Evolutionary conservation across 2,329 filamentous ascomycete genomes (phyloP).

Genomic region (Fusarium sp.): DNA sequence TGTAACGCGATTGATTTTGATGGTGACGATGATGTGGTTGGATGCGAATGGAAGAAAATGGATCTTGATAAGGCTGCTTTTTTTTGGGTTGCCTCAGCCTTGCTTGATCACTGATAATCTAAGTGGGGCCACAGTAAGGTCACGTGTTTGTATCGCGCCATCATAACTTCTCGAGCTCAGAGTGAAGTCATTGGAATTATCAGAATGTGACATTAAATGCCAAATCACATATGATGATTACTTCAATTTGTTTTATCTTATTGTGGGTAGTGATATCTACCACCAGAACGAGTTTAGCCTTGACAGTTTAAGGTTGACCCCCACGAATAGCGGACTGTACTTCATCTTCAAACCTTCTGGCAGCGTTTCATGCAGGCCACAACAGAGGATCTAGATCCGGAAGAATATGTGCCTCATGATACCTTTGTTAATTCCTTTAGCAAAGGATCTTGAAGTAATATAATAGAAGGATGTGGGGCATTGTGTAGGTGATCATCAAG

Average conservation of each 20-base stretch:
- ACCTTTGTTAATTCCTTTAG: not conserved
- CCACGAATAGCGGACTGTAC: not conserved
- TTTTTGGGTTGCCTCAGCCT: constrained; percentile 37
- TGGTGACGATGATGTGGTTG: constrained; percentile 20
- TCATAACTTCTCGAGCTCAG: not conserved
- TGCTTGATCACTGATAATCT: not conserved
- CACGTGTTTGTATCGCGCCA: not conserved
- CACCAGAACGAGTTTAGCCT: not conserved
- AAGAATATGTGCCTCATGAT: not conserved
- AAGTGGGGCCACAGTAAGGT: not conserved
- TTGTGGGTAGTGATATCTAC: not conserved
- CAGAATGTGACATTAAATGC: too few species aligned
- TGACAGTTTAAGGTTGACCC: not conserved
- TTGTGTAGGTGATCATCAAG: too few species aligned
- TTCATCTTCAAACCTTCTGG: not conserved
- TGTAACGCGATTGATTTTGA: constrained; percentile 17
- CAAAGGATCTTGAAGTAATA: not conserved
- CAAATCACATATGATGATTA: not conserved
- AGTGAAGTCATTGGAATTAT: not conserved
- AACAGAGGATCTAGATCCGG: not conserved
- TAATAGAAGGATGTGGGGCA: not conserved
- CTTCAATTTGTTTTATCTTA: not conserved
- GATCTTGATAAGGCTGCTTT: constrained; percentile 18
- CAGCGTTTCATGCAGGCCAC: not conserved
- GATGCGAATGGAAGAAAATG: constrained; percentile 35